Conservation (phyloP, 495 filamentous ascomycete genomes). For the Hypoxylon rickii region DNA sequence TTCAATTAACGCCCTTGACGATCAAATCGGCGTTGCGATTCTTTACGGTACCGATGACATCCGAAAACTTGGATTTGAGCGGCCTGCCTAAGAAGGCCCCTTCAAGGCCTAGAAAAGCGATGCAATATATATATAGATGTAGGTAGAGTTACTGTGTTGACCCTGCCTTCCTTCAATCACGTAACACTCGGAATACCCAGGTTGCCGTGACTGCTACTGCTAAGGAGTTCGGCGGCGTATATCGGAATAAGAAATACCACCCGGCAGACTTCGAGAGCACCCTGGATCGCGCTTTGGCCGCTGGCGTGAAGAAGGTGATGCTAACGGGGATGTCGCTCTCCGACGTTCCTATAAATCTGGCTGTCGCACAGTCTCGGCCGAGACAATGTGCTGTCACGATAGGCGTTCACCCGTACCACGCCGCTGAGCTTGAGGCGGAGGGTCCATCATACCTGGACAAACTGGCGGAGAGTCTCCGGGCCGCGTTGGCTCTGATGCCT, state of each 20-base stretch:
- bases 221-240: conserved; percentile 62
- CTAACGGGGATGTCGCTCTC: conserved; percentile 69
- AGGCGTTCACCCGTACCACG: conserved; percentile 78
- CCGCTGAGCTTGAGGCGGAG: conserved; percentile 52
- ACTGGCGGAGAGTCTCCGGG: conserved; percentile 44
- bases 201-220: conserved; percentile 27
- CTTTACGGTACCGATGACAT: background rate
- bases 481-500: conserved; percentile 53
- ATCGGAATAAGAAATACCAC: conserved; percentile 73
- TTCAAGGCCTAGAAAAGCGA: background rate
- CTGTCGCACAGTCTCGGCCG: conserved; percentile 53
- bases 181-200: conserved; percentile 11
- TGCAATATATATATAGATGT: conserved; percentile 12
- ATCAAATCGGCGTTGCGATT: background rate
- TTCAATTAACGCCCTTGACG: no score
- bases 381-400: conserved; percentile 62
- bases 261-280: conserved; percentile 69
- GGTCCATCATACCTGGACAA: conserved; percentile 55
- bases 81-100: conserved; percentile 7
- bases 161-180: background rate
- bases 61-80: conserved; percentile 8
- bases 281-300: conserved; percentile 65
- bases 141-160: background rate
- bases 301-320: conserved; percentile 76
- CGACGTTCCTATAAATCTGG: conserved; percentile 59